Percentiles rank a stretch among this genome's conserved stretches.
Evolutionary conservation across 805 yeast species (phyloP).

Genomic region (Saturnispora kantuleensis): DNA sequence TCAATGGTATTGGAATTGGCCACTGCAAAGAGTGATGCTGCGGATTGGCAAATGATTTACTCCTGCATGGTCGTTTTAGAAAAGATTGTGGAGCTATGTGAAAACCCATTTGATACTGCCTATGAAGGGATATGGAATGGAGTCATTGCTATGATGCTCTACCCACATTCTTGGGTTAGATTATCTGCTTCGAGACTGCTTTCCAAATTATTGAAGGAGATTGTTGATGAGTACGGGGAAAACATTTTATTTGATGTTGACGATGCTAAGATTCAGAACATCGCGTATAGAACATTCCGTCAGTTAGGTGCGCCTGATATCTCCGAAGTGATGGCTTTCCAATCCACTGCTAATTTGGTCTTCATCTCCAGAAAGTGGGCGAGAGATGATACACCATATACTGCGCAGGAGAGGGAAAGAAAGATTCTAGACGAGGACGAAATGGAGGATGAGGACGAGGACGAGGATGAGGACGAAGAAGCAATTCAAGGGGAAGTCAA

Average conservation of each 20-base stretch:
- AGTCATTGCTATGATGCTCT: slow-evolving; percentile 49
- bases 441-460: slow-evolving; percentile 8
- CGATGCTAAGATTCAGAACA: slow-evolving; percentile 44
- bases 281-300: slow-evolving; percentile 58
- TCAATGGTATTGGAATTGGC: slow-evolving; percentile 17
- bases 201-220: slow-evolving; percentile 37
- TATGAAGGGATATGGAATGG: slow-evolving; percentile 42
- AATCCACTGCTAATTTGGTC: slow-evolving; percentile 58
- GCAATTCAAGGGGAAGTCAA: slow-evolving; percentile 19
- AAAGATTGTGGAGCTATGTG: slow-evolving; percentile 9
- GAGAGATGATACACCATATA: slow-evolving; percentile 29
- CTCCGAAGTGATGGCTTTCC: slow-evolving; percentile 50
- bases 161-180: slow-evolving; percentile 91
- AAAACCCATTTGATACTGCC: slow-evolving; percentile 31
- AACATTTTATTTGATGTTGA: slow-evolving; percentile 28
- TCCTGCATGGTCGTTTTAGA: slow-evolving; percentile 42
- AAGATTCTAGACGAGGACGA: background rate
- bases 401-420: slow-evolving; percentile 9
- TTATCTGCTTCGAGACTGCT: slow-evolving; percentile 51
- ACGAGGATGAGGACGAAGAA: slow-evolving; percentile 10
- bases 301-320: slow-evolving; percentile 76
- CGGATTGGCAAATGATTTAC: slow-evolving; percentile 73
- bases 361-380: slow-evolving; percentile 56
- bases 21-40: slow-evolving; percentile 28
- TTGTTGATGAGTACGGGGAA: slow-evolving; percentile 12